A percentile compares a stretch with the other conserved stretches of the same genome.
phyloP scores from a whole-genome alignment of 2,329 filamentous ascomycete species.

The Furcasterigmium furcatum region DNA sequence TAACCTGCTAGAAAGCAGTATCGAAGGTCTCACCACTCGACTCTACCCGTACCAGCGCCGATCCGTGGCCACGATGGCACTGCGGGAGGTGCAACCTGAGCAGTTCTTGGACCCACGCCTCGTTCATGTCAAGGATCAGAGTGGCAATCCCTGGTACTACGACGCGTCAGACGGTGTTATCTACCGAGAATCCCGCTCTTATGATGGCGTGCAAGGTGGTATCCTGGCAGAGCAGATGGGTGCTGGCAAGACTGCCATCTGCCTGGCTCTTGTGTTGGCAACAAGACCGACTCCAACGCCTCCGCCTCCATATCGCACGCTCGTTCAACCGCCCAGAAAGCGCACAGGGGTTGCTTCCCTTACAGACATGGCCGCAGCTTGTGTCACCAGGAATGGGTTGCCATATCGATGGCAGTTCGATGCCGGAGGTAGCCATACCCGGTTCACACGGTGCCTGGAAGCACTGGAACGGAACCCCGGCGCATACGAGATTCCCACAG shows the following conservation, averaged over 20 bases:
- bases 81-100: conserved; percentile 67
- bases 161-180: conserved; percentile 62
- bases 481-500: conserved; percentile 50
- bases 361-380: conserved; percentile 71
- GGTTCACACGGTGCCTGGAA: conserved; percentile 50
- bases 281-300: conserved; percentile 66
- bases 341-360: conserved; percentile 55
- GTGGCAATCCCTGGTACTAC: conserved; percentile 64
- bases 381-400: conserved; percentile 61
- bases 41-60: conserved; percentile 78
- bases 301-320: not conserved
- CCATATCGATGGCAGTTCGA: conserved; percentile 70
- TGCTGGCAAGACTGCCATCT: conserved; percentile 84
- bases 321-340: not conserved
- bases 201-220: conserved; percentile 73
- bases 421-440: conserved; percentile 32
- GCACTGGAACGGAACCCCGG: conserved; percentile 57
- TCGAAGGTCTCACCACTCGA: conserved; percentile 58
- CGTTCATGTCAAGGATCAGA: conserved; percentile 55
- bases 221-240: conserved; percentile 81
- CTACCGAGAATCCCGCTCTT: conserved; percentile 63
- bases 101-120: conserved; percentile 72
- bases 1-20: conserved; percentile 47
- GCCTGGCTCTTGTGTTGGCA: conserved; percentile 71
- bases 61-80: conserved; percentile 80